phyloP scores from a whole-genome alignment of 148 eudicot genomes.

The Heliosperma pusillum region DNA sequence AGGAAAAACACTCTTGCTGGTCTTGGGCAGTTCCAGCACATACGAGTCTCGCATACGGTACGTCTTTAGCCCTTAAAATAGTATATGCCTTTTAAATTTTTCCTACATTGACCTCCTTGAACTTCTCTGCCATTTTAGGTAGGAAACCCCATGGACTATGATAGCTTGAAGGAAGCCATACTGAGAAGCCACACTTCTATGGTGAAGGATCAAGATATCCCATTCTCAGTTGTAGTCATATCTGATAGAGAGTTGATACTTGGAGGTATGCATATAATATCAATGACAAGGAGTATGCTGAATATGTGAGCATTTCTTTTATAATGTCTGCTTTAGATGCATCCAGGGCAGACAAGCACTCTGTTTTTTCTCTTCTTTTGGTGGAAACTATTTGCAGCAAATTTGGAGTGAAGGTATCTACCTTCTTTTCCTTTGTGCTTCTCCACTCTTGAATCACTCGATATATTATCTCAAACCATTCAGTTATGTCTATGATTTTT shows the following conservation, averaged over 20 bases:
- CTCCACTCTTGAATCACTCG: not conserved
- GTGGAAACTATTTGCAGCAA: conserved; percentile 76
- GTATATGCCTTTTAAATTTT: not conserved
- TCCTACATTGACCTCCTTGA: not conserved
- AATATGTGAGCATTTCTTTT: conserved; percentile 13
- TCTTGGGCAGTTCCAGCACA: conserved; percentile 54
- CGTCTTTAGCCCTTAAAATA: conserved; percentile 12
- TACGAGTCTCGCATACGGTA: conserved; percentile 76
- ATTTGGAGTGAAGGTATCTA: conserved; percentile 70
- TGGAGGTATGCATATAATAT: conserved; percentile 49
- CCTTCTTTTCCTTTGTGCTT: not conserved
- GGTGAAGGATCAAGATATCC: conserved; percentile 48
- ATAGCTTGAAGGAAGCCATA: conserved; percentile 60
- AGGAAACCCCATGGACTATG: conserved; percentile 84
- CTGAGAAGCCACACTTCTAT: conserved; percentile 45
- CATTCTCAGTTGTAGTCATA: conserved; percentile 77
- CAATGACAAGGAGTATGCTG: not conserved
- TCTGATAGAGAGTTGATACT: conserved; percentile 66
- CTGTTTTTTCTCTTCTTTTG: conserved; percentile 85
- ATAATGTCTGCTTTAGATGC: conserved; percentile 53
- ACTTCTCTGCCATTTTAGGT: conserved; percentile 36
- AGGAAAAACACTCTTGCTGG: conserved; percentile 43
- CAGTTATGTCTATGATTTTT: not conserved
- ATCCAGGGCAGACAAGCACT: conserved; percentile 85
- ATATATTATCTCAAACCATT: not conserved